phyloP scores from a whole-genome alignment of 257 asterid genomes.

The Solanum bukasovii region DNA sequence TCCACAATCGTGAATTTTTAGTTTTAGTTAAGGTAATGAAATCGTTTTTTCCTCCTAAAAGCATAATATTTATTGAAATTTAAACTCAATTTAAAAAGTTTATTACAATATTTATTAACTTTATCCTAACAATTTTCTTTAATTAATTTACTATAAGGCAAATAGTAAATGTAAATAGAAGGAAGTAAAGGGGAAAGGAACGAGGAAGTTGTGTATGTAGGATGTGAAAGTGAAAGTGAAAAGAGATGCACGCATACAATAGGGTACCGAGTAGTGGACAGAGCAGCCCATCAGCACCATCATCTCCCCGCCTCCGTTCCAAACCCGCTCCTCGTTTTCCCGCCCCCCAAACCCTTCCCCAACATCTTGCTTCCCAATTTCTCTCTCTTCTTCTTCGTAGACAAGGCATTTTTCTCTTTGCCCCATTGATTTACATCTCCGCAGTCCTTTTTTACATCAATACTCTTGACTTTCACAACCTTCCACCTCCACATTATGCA shows the following conservation, averaged over 20 bases:
- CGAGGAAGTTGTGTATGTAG: not conserved
- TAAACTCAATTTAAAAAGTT: too few relatives aligned
- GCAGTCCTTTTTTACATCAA: conserved; percentile 87
- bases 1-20: too few relatives aligned
- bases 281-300: conserved; percentile 79
- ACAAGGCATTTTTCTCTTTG: conserved; percentile 79
- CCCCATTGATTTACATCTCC: conserved; percentile 72
- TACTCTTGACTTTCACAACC: conserved; percentile 38
- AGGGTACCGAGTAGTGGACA: conserved; percentile 96
- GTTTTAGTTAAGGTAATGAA: too few relatives aligned
- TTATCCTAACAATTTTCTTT: too few relatives aligned
- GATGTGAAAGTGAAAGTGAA: conserved; percentile 16
- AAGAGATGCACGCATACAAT: conserved; percentile 81
- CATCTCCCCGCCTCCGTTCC: conserved; percentile 47
- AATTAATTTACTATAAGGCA: too few relatives aligned
- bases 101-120: too few relatives aligned
- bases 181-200: too few relatives aligned
- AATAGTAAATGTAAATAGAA: too few relatives aligned
- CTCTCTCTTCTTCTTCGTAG: conserved; percentile 63
- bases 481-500: conserved; percentile 28
- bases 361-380: conserved; percentile 50
- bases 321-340: conserved; percentile 20
- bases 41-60: too few relatives aligned
- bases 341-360: conserved; percentile 46
- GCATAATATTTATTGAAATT: too few relatives aligned